Evolutionary conservation across 306 rosid species (phyloP).

Genomic region (Crotalaria pallida): DNA sequence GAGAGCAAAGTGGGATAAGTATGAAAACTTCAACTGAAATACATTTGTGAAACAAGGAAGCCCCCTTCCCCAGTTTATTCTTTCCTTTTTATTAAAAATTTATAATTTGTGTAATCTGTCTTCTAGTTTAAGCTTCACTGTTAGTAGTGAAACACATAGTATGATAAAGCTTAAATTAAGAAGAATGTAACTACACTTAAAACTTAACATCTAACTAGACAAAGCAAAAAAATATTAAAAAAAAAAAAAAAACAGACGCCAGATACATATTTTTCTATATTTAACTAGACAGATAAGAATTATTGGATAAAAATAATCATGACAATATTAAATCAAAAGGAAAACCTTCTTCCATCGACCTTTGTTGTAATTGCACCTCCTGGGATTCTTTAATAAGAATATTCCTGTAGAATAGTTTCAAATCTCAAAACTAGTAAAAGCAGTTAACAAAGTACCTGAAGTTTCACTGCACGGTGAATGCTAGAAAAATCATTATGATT

Average conservation of each 20-base stretch:
- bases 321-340: slow-evolving; percentile 8
- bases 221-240: neutral
- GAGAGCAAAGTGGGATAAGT: neutral
- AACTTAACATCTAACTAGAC: neutral
- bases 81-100: neutral
- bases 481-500: slow-evolving; percentile 2
- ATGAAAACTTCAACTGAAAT: slow-evolving; percentile 10
- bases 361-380: slow-evolving; percentile 55
- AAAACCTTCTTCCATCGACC: slow-evolving; percentile 54
- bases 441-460: neutral
- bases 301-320: slow-evolving; percentile 2
- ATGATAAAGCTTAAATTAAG: neutral
- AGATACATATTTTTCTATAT: neutral
- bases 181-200: neutral
- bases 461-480: neutral
- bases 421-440: slow-evolving; percentile 10
- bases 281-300: neutral
- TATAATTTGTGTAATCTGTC: neutral
- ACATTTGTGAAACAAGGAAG: neutral
- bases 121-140: slow-evolving; percentile 2
- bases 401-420: slow-evolving; percentile 48
- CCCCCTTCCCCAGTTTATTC: neutral
- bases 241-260: neutral
- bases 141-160: neutral
- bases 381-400: slow-evolving; percentile 48